These are phyloP conservation scores for Tremella mesenterica DNA, from an alignment of 768 basidiomycete genomes.

Conservation along the genomic window DNA sequence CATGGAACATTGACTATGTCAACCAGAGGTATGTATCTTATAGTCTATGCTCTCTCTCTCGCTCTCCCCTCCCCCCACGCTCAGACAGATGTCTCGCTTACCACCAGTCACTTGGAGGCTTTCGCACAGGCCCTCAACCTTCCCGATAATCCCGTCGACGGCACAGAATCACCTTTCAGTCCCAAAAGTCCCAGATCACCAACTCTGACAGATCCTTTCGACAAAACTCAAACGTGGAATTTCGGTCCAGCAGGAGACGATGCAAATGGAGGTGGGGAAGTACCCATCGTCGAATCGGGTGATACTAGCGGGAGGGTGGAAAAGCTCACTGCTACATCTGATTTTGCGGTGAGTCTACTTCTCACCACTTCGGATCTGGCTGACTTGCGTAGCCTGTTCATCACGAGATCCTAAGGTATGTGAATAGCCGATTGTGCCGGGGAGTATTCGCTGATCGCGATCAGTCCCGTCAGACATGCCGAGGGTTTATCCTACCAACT, in stretches of 20 bases:
- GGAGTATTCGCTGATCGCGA: too few species aligned
- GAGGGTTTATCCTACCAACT: slow-evolving; percentile 70
- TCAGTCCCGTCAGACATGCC: too few species aligned
- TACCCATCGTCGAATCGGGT: slow-evolving; percentile 4
- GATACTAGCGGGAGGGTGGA: slow-evolving; percentile 27
- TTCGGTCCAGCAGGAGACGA: slow-evolving; percentile 26
- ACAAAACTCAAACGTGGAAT: slow-evolving; percentile 18
- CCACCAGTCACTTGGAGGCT: slow-evolving; percentile 57
- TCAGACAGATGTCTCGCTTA: neutral
- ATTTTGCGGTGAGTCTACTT: slow-evolving; percentile 51
- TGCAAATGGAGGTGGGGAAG: neutral
- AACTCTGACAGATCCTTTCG: slow-evolving; percentile 4
- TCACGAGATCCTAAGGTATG: too few species aligned
- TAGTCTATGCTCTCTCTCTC: neutral
- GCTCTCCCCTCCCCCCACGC: neutral
- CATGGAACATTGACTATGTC: slow-evolving; percentile 55
- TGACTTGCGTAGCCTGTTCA: slow-evolving; percentile 62
- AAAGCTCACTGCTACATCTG: slow-evolving; percentile 43
- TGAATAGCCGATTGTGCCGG: slow-evolving; percentile 52
- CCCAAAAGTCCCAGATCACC: slow-evolving; percentile 26
- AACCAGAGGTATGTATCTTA: slow-evolving; percentile 57
- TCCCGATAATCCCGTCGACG: slow-evolving; percentile 49
- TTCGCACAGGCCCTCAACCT: slow-evolving; percentile 65
- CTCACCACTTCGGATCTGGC: neutral
- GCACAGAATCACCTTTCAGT: slow-evolving; percentile 22